phyloP scores from a whole-genome alignment of 2,329 filamentous ascomycete genomes.

The Cryphonectria carpinicola region DNA sequence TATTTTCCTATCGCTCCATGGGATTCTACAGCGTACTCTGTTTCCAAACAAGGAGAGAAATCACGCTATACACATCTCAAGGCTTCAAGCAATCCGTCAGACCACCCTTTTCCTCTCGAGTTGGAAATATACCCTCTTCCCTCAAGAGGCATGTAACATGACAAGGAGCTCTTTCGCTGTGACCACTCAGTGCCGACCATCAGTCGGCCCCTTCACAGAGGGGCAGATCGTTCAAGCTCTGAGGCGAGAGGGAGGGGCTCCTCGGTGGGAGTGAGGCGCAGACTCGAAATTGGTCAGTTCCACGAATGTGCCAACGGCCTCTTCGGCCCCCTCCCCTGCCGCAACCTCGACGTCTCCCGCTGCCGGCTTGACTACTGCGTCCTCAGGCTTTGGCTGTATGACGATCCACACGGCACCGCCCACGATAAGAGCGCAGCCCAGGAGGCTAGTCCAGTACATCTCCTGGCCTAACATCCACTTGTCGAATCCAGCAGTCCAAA shows the following conservation, averaged over 20 bases:
- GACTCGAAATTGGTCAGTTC: conserved; percentile 20
- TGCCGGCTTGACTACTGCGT: conserved; percentile 32
- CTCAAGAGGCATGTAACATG: neutral
- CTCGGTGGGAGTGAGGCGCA: neutral
- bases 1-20: neutral
- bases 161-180: neutral
- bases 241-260: neutral
- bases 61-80: neutral
- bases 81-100: neutral
- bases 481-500: conserved; percentile 53
- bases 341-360: conserved; percentile 42
- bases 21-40: neutral
- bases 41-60: neutral
- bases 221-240: neutral
- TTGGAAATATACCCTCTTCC: neutral
- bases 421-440: conserved; percentile 56
- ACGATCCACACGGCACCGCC: conserved; percentile 57
- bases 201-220: neutral
- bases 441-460: conserved; percentile 54
- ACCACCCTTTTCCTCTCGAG: neutral
- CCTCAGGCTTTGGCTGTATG: conserved; percentile 46
- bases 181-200: neutral
- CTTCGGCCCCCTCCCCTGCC: conserved; percentile 36
- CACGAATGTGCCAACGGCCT: conserved; percentile 47
- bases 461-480: conserved; percentile 55